Base-by-base conservation (phyloP, 2,329 filamentous ascomycete genomes). In the Stagonosporopsis rhizophila region DNA sequence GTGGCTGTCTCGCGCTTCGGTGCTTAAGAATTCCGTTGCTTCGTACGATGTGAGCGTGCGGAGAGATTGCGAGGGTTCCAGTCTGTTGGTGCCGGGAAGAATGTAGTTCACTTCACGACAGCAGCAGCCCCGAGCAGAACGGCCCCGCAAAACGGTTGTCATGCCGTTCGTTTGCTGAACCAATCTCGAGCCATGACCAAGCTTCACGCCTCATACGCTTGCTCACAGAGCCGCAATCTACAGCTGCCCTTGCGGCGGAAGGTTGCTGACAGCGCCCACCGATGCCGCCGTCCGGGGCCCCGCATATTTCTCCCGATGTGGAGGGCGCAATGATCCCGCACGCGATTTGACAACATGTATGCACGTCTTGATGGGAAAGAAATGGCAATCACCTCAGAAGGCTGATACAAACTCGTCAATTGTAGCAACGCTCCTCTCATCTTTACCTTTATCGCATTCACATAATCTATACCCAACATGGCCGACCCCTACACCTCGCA, bases 401-500 rank as follows among this genome's bases (percentile, higher is more conserved):
- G n/a, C n/a, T n/a, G n/a, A n/a, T n/a, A n/a, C n/a, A n/a, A n/a
- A n/a, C n/a, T n/a, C n/a, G n/a, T n/a, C n/a, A n/a, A n/a, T n/a
- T n/a, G n/a, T n/a, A 25, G 4, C 23, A 25, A 4, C 6, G 8
- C 23, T 25, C 8, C 23, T 28, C 4, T 9, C 11, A 28, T 12
- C 7, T 2, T 9, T 11, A 28, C 12, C 4, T 11, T 9, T 1
- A 28, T n/a, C 7, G 30, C 30, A 32, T 32, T 6, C n/a, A 14
- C 30, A 9, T 28, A 11, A 12, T 12, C 4, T 11, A 2, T 1
- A 5, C 3, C 6, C 42, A 39, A 0, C 28, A 69, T 71, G 68
- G 42, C 61, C 15, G 60, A 66, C 49, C 47, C 20, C 23, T 68
- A 68, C 52, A 54, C 65, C 7, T 66, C 69, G 11, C 70, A 73